Conservation (phyloP, 2,329 filamentous ascomycete genomes). For the Hypomyces perniciosus region DNA sequence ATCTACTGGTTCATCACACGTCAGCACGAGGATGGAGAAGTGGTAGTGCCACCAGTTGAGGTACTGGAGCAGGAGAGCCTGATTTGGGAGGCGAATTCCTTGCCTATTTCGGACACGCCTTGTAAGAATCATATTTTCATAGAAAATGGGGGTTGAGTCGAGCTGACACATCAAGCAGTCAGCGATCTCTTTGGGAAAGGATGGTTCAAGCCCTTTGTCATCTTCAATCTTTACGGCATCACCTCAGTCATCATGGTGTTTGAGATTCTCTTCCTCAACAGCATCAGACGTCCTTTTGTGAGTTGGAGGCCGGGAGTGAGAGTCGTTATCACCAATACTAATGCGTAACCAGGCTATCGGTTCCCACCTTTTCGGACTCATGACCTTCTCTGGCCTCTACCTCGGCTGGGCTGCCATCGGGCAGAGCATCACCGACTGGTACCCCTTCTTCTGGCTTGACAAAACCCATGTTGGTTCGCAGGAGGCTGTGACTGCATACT, state of each 20-base stretch:
- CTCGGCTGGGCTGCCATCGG: constrained; percentile 46
- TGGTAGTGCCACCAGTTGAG: not conserved
- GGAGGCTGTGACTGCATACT: constrained; percentile 39
- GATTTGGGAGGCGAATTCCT: not conserved
- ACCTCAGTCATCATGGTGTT: constrained; percentile 37
- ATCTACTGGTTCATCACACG: constrained; percentile 44
- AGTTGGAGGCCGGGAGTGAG: constrained; percentile 15
- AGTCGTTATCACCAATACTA: constrained; percentile 3
- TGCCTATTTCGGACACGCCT: constrained; percentile 1
- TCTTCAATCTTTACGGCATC: constrained; percentile 41
- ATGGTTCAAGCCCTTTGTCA: constrained; percentile 41
- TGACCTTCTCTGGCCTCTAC: constrained; percentile 38
- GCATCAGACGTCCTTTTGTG: constrained; percentile 46
- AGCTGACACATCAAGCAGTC: constrained; percentile 28
- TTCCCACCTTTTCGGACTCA: constrained; percentile 36
- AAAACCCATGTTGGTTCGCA: constrained; percentile 36
- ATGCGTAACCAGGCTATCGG: constrained; percentile 35
- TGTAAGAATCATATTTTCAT: constrained; percentile 1
- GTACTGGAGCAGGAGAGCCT: not conserved
- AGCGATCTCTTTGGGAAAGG: constrained; percentile 43
- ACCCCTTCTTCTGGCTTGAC: constrained; percentile 48
- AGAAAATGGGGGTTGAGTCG: not conserved
- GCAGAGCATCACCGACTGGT: constrained; percentile 38
- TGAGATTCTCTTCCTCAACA: constrained; percentile 46
- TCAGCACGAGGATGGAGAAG: constrained; percentile 20